phyloP scores from a whole-genome alignment of 2,329 filamentous ascomycete species.

The Fusarium musae region DNA sequence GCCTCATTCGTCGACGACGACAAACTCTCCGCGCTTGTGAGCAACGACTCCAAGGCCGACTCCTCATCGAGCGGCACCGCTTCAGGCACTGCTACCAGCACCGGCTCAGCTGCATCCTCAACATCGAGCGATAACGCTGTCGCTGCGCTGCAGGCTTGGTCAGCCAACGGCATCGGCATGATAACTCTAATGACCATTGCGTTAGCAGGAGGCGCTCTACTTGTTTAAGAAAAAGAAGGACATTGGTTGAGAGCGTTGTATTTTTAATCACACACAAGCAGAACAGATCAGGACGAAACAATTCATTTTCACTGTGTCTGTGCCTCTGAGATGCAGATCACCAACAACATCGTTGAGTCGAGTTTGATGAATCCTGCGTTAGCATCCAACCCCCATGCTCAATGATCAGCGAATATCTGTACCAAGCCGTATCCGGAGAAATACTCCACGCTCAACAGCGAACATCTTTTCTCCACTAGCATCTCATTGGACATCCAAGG shows the following conservation, averaged over 20 bases:
- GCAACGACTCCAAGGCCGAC: conserved; percentile 15
- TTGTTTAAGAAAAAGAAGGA: conserved; percentile 36
- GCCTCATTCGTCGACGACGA: conserved; percentile 48
- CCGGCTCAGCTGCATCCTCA: conserved; percentile 33
- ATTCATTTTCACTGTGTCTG: conserved; percentile 14
- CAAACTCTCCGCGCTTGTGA: conserved; percentile 50
- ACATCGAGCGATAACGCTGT: conserved; percentile 42
- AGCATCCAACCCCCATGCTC: background rate
- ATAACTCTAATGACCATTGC: conserved; percentile 45
- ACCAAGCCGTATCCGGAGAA: conserved; percentile 34
- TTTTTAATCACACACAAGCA: background rate
- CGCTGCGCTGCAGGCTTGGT: conserved; percentile 40
- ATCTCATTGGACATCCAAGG: conserved; percentile 28
- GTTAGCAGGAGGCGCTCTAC: conserved; percentile 45
- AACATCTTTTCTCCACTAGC: conserved; percentile 31
- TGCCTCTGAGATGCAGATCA: conserved; percentile 4
- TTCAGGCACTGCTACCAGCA: conserved; percentile 32
- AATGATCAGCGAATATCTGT: background rate
- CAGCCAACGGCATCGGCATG: conserved; percentile 32
- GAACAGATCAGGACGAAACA: background rate
- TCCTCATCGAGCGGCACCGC: conserved; percentile 20
- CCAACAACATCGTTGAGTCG: background rate
- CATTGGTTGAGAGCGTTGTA: background rate
- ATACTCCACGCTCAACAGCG: conserved; percentile 27
- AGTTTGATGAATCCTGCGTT: conserved; percentile 1